Evolutionary conservation across 148 eudicot species (phyloP).

Genomic region (Rhododendron vialii): DNA sequence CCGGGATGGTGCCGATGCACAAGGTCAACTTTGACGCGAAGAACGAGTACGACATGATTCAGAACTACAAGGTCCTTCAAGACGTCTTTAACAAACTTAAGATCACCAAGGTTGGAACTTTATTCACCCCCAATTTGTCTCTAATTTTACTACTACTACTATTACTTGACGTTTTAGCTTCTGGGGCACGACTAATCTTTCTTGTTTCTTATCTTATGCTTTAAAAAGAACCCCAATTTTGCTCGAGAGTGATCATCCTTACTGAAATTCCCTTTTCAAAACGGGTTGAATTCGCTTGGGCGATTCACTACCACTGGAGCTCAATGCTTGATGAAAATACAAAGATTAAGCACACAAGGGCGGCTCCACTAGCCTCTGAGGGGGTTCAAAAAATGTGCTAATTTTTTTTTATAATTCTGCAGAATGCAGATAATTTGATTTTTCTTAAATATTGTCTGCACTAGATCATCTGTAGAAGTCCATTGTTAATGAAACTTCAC

Average conservation of each 20-base stretch:
- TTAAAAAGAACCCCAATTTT: background rate
- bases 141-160: background rate
- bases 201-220: background rate
- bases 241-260: background rate
- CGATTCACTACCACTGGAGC: background rate
- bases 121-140: background rate
- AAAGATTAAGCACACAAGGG: no score
- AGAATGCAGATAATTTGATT: no score
- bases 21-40: constrained; percentile 92
- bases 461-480: no score
- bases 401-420: no score
- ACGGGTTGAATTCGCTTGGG: background rate
- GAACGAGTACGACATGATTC: constrained; percentile 87
- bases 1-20: constrained; percentile 63
- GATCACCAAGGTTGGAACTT: constrained; percentile 62
- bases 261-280: background rate
- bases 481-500: no score
- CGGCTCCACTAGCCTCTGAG: no score
- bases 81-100: constrained; percentile 89
- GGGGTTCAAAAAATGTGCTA: no score
- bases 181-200: background rate
- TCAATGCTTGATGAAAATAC: background rate
- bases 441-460: no score
- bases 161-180: background rate
- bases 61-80: constrained; percentile 89